phyloP scores from a whole-genome alignment of 345 rosid genomes.

The Citrus unshiu region DNA sequence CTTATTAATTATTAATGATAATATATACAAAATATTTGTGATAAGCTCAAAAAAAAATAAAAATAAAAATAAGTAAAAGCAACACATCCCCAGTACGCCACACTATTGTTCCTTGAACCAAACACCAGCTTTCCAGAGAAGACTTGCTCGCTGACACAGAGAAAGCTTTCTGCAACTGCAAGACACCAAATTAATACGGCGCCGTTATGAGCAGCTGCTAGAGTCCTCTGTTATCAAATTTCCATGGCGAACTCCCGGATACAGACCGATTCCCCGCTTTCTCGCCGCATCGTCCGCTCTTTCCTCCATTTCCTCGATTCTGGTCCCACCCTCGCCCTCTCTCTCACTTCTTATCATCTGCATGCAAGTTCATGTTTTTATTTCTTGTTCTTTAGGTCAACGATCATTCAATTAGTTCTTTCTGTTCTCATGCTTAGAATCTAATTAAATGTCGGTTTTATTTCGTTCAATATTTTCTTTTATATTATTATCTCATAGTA shows the following conservation, averaged over 20 bases:
- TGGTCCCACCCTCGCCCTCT: constrained; percentile 33
- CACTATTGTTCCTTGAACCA: neutral
- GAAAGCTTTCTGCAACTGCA: neutral
- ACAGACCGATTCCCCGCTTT: constrained; percentile 56
- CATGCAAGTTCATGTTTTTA: neutral
- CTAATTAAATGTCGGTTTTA: neutral
- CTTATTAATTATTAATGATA: no score
- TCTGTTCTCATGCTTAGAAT: neutral
- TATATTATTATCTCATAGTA: neutral
- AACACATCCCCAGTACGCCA: no score
- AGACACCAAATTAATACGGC: neutral
- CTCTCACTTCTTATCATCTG: neutral
- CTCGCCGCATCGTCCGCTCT: constrained; percentile 65
- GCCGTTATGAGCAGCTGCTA: neutral
- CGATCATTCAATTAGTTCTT: neutral
- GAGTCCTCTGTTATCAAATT: neutral
- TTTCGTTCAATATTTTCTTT: no score
- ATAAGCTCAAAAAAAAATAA: no score
- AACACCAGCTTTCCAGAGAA: neutral
- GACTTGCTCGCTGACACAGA: neutral
- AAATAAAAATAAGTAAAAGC: no score
- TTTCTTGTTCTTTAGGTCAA: neutral
- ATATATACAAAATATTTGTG: no score
- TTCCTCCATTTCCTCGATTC: constrained; percentile 76
- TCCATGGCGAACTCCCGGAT: constrained; percentile 42